Conservation (phyloP, 2,329 filamentous ascomycete species). For the Diplodia sapinea region DNA sequence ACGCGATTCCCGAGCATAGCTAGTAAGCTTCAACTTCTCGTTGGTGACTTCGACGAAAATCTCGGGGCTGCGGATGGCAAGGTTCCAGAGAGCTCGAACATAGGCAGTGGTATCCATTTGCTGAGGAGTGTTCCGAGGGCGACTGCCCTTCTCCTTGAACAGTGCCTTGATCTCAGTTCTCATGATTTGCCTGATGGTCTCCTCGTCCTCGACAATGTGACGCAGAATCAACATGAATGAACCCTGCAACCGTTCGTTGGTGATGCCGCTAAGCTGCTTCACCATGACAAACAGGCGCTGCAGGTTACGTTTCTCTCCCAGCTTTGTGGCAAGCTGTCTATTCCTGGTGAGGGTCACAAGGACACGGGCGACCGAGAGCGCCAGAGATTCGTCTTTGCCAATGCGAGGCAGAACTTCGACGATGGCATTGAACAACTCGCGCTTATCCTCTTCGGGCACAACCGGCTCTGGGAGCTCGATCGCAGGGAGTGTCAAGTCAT, state of each 20-base stretch:
- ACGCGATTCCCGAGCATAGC: slow-evolving; percentile 62
- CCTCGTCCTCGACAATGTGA: slow-evolving; percentile 93
- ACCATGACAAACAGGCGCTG: slow-evolving; percentile 93
- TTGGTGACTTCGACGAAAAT: slow-evolving; percentile 88
- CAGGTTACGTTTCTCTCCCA: slow-evolving; percentile 88
- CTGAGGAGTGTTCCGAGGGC: slow-evolving; percentile 35
- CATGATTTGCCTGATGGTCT: slow-evolving; percentile 90
- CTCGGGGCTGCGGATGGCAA: slow-evolving; percentile 80
- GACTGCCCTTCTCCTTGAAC: slow-evolving; percentile 64
- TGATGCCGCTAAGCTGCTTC: slow-evolving; percentile 83
- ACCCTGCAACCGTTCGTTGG: slow-evolving; percentile 74
- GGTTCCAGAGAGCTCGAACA: slow-evolving; percentile 75
- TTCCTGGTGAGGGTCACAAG: slow-evolving; percentile 86
- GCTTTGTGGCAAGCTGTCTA: slow-evolving; percentile 72
- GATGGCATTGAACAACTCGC: slow-evolving; percentile 75
- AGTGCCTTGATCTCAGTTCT: slow-evolving; percentile 81
- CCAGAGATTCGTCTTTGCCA: slow-evolving; percentile 84
- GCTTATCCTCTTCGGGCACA: slow-evolving; percentile 69
- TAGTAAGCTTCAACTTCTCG: slow-evolving; percentile 76
- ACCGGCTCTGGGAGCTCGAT: slow-evolving; percentile 66
- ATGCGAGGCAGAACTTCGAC: slow-evolving; percentile 83
- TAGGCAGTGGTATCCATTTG: slow-evolving; percentile 73
- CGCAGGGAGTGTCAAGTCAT: slow-evolving; percentile 58
- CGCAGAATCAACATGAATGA: slow-evolving; percentile 85
- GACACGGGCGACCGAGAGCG: slow-evolving; percentile 80